Percentiles rank a stretch among this genome's conserved stretches.
phyloP scores from a whole-genome alignment of 2,329 filamentous ascomycete genomes.

The Sarocladiaceae sp. region DNA sequence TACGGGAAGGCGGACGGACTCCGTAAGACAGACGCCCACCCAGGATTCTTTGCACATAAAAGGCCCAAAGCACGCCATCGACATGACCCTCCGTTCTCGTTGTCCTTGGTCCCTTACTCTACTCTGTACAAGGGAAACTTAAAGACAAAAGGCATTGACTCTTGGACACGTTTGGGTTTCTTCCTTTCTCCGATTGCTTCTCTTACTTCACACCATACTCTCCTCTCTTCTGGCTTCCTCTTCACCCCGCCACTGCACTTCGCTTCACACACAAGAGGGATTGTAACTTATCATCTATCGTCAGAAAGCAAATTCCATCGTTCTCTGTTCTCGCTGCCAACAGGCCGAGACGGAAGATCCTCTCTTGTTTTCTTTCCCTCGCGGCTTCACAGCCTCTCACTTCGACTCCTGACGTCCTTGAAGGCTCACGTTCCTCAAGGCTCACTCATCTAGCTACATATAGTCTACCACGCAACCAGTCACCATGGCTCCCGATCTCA shows the following conservation, averaged over 20 bases:
- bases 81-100: background rate
- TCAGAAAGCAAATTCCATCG: background rate
- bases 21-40: too few relatives aligned
- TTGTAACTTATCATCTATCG: conserved; percentile 8
- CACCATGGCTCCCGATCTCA: conserved; percentile 66
- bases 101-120: background rate
- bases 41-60: too few relatives aligned
- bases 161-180: conserved; percentile 2
- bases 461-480: background rate
- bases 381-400: background rate
- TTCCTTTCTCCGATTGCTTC: background rate
- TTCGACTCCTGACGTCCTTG: background rate
- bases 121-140: too few relatives aligned
- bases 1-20: too few relatives aligned
- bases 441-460: conserved; percentile 8
- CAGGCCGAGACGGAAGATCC: background rate
- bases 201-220: background rate
- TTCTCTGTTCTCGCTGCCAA: conserved; percentile 5
- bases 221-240: background rate
- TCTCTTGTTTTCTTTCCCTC: conserved; percentile 1
- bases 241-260: background rate
- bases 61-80: conserved; percentile 10
- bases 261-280: background rate
- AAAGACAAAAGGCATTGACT: too few relatives aligned
- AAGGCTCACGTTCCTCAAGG: conserved; percentile 1